Evolutionary conservation across 768 basidiomycete species (phyloP).

Genomic region (Crucibulum laeve): DNA sequence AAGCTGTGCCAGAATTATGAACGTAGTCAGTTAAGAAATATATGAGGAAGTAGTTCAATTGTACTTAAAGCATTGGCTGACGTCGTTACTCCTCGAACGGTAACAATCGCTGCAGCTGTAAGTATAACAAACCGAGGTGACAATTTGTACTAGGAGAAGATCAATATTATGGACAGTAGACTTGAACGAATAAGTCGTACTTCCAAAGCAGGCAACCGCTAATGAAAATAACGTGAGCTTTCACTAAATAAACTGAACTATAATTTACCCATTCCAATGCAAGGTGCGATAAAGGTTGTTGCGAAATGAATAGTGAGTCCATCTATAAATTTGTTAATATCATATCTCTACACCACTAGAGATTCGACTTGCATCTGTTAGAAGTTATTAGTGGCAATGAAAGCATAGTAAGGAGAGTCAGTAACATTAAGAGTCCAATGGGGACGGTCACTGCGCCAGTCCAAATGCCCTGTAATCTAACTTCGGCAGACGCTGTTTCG

Average conservation of each 20-base stretch:
- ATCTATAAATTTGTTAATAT: conserved; percentile 18
- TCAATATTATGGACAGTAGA: neutral
- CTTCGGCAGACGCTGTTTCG: conserved; percentile 21
- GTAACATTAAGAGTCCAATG: conserved; percentile 28
- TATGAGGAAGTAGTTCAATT: conserved; percentile 3
- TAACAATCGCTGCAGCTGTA: conserved; percentile 37
- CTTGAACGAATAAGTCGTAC: conserved; percentile 11
- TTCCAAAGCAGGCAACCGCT: conserved; percentile 34
- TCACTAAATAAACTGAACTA: neutral
- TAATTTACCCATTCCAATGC: conserved; percentile 32
- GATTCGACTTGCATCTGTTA: conserved; percentile 6
- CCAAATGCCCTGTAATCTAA: conserved; percentile 34
- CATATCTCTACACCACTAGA: neutral
- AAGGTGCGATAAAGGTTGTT: conserved; percentile 30
- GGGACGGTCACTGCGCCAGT: conserved; percentile 31
- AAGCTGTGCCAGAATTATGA: conserved; percentile 16
- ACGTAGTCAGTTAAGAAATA: neutral
- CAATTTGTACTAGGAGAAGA: conserved; percentile 24
- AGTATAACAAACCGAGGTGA: conserved; percentile 32
- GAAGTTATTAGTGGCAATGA: neutral
- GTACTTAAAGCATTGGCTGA: conserved; percentile 35
- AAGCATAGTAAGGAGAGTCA: neutral
- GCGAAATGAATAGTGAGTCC: conserved; percentile 29
- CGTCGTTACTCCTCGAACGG: conserved; percentile 29
- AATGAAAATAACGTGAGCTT: neutral